These are phyloP conservation scores for Tuber microsphaerosporum DNA, from an alignment of 495 filamentous ascomycete genomes.

Conservation along the genomic window DNA sequence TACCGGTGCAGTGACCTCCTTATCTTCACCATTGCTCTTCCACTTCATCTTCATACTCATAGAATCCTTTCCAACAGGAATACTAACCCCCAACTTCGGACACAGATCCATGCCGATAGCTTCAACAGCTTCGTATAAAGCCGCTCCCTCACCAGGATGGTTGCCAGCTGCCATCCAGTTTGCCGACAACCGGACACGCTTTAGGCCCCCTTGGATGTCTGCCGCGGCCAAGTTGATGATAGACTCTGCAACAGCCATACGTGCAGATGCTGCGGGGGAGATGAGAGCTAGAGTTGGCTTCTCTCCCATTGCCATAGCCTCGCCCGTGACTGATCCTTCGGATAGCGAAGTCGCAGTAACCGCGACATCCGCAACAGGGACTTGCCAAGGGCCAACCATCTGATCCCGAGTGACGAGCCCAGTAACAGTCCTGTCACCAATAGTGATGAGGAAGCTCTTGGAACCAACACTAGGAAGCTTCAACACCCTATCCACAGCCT, in stretches of 20 bases:
- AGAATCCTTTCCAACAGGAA: slow-evolving; percentile 95
- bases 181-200: slow-evolving; percentile 76
- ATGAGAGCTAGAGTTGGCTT: slow-evolving; percentile 86
- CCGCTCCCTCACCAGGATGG: slow-evolving; percentile 88
- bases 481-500: slow-evolving; percentile 74
- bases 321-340: slow-evolving; percentile 66
- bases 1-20: slow-evolving; percentile 85
- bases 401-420: slow-evolving; percentile 85
- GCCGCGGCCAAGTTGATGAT: slow-evolving; percentile 88
- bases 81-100: slow-evolving; percentile 75
- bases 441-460: slow-evolving; percentile 95
- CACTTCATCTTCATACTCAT: slow-evolving; percentile 98
- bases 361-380: slow-evolving; percentile 86
- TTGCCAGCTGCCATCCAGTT: slow-evolving; percentile 98
- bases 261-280: slow-evolving; percentile 81
- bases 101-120: slow-evolving; percentile 83
- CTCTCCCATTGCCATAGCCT: slow-evolving; percentile 96
- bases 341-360: slow-evolving; percentile 79
- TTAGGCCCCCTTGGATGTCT: slow-evolving; percentile 67
- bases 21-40: slow-evolving; percentile 59
- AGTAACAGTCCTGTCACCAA: slow-evolving; percentile 84
- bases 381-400: slow-evolving; percentile 94
- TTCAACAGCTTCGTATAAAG: slow-evolving; percentile 87
- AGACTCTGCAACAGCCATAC: slow-evolving; percentile 93
- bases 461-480: slow-evolving; percentile 82